phyloP scores from a whole-genome alignment of 176 grass and related monocot species.

The Aegilops bicornis region DNA sequence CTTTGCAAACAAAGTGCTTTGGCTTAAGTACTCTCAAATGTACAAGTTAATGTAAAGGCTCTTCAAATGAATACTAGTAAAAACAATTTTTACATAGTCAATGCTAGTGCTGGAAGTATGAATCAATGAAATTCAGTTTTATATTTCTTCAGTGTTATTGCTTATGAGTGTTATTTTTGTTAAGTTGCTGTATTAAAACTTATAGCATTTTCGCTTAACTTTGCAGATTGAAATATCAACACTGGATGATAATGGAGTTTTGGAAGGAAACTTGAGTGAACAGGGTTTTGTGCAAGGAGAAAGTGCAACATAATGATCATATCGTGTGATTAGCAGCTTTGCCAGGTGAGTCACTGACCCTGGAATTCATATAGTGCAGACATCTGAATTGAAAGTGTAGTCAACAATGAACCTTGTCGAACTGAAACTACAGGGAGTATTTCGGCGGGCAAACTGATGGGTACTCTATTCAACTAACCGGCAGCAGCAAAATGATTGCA shows the following conservation, averaged over 20 bases:
- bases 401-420: background rate
- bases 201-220: slow-evolving; percentile 3
- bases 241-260: background rate
- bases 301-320: slow-evolving; percentile 4
- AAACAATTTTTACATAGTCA: background rate
- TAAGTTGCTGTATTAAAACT: background rate
- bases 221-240: slow-evolving; percentile 33
- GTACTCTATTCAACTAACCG: background rate
- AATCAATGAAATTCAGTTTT: background rate
- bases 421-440: background rate
- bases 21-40: background rate
- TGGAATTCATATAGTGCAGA: background rate
- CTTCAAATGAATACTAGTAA: background rate
- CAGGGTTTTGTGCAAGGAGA: slow-evolving; percentile 45
- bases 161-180: background rate
- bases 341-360: background rate
- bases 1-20: background rate
- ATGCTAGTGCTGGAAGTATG: background rate
- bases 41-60: background rate
- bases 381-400: background rate
- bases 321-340: background rate
- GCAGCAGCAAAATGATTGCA: background rate
- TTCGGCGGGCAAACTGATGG: background rate
- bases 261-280: slow-evolving; percentile 18
- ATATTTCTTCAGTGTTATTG: background rate